phyloP scores from a whole-genome alignment of 345 rosid genomes.

The Eucalyptus dawsonii region DNA sequence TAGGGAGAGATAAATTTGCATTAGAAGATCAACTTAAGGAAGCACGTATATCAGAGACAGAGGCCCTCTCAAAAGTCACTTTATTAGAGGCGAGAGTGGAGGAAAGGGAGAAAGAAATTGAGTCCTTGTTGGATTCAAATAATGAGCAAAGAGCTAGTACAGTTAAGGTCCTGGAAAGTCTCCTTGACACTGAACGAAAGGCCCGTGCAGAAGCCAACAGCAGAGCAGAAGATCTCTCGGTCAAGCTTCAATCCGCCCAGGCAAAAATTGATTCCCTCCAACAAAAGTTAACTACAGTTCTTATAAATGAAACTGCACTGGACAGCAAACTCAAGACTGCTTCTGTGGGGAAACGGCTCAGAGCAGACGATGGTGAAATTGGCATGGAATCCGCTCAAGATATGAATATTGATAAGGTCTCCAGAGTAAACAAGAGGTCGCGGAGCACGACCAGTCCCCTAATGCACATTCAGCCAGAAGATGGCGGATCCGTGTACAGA shows the following conservation, averaged over 20 bases:
- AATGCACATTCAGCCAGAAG: constrained; percentile 34
- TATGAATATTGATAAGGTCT: constrained; percentile 24
- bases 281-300: constrained; percentile 69
- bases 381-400: constrained; percentile 60
- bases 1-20: constrained; percentile 65
- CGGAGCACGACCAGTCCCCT: constrained; percentile 57
- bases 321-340: constrained; percentile 72
- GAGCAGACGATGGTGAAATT: constrained; percentile 51
- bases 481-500: constrained; percentile 50
- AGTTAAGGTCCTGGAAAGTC: constrained; percentile 71
- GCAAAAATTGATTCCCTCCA: constrained; percentile 74
- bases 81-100: constrained; percentile 78
- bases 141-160: constrained; percentile 73
- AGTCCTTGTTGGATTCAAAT: constrained; percentile 52
- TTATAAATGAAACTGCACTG: constrained; percentile 76
- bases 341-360: constrained; percentile 55
- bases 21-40: constrained; percentile 49
- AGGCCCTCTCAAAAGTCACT: constrained; percentile 56
- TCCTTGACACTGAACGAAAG: constrained; percentile 73
- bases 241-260: constrained; percentile 72
- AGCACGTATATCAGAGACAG: constrained; percentile 52
- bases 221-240: constrained; percentile 79
- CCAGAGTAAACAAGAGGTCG: constrained; percentile 48
- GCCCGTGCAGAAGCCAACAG: constrained; percentile 62
- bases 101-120: constrained; percentile 95